Evolutionary conservation across 345 rosid species (phyloP), one percentile per base, ranked within the genome.

Genomic region (Pistacia atlantica): DNA sequence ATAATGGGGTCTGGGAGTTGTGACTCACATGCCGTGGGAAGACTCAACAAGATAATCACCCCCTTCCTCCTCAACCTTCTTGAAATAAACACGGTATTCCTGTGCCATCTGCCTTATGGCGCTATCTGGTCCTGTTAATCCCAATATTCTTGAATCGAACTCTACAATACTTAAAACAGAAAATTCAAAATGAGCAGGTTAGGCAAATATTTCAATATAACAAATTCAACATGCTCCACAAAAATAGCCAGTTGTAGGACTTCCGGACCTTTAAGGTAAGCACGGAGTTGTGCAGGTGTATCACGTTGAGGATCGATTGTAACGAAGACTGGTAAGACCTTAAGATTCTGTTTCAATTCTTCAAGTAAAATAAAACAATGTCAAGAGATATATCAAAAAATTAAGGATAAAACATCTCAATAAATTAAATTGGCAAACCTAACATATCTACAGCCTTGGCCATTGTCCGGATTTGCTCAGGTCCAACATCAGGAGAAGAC

Each of bases 261-360:
- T 70, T 25, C 60, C 75, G 11, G 72, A 92, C 99, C 99, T 89
- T 84, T 83, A 69, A 96, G 91, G 84, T 92, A 96, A 49, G 93
- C 88, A 17, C 75, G 67, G 55, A 93, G 97, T 78, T 96, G 99
- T 17, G 88, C 78, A 69, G 91, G 89, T 25, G 86, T 86, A 64
- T 96, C 99, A 17, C 97, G 90, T 71, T 88, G 93, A 77, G 99
- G 99, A 86, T 96, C 98, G 57, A 96, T 86, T 12, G 97, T 90
- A 67, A 96, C 95, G 72, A 89, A 96, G 49, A 93, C 86, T 5
- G 97, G 98, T 66, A 96, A 65, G 70, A 92, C 83, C 88, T 86
- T 87, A 18, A 77, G 68, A 20, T 87, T 84, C 78, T 85, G 86
- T 70, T 80, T 81, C 5, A 85, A 84, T 60, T 90, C 98, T 96